phyloP scores from a whole-genome alignment of 192 early-diverging fungal species.

The Polychytrium aggregatum region DNA sequence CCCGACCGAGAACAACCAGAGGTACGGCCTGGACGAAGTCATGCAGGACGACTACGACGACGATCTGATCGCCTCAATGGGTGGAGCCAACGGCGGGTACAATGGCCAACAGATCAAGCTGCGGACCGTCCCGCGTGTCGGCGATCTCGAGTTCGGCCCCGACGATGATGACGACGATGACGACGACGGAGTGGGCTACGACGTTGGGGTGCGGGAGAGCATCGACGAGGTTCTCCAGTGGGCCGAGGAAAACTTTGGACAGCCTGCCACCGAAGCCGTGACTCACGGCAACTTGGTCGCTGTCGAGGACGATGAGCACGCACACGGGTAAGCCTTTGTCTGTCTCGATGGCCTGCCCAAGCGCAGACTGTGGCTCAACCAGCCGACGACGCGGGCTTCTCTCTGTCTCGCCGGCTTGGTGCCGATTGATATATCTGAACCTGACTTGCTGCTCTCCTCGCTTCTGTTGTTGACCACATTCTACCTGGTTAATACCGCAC shows the following conservation, averaged over 20 bases:
- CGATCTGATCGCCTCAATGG: conserved; percentile 1
- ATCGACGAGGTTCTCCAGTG: conserved; percentile 34
- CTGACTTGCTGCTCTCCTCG: too few relatives aligned
- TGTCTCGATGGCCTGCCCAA: too few relatives aligned
- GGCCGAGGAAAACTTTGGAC: conserved; percentile 29
- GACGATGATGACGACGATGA: conserved; percentile 32
- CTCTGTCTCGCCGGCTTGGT: too few relatives aligned
- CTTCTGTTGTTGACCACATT: too few relatives aligned
- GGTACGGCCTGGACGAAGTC: conserved; percentile 82
- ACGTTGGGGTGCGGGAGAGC: not conserved
- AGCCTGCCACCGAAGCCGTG: too few relatives aligned
- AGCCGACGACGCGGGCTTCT: too few relatives aligned
- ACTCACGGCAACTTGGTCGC: too few relatives aligned
- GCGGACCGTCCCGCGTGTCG: not conserved
- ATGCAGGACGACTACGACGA: conserved; percentile 52
- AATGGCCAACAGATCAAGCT: conserved; percentile 7
- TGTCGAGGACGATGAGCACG: too few relatives aligned
- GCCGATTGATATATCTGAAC: too few relatives aligned
- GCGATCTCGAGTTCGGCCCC: conserved; percentile 18
- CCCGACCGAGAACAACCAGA: conserved; percentile 81
- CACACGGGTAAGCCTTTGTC: too few relatives aligned
- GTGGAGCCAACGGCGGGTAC: conserved; percentile 4
- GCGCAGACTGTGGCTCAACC: too few relatives aligned
- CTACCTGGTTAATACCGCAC: too few relatives aligned
- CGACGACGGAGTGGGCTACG: not conserved